phyloP scores from a whole-genome alignment of 345 rosid species.

The Brassica carinata region DNA sequence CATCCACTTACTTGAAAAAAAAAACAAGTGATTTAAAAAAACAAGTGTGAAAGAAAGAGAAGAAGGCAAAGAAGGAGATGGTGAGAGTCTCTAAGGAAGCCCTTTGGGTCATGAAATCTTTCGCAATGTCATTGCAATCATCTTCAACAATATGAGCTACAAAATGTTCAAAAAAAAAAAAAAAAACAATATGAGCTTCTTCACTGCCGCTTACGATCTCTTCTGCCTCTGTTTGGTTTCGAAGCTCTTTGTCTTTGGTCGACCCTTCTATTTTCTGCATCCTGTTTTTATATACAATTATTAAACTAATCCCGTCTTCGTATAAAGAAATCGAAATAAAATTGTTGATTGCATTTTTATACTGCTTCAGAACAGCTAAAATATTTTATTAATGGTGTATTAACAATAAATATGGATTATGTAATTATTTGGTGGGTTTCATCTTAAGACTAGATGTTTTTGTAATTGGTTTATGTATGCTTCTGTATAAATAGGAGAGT shows the following conservation, averaged over 20 bases:
- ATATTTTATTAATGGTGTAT: neutral
- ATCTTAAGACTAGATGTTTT: neutral
- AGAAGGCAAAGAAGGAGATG: neutral
- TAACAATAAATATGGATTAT: neutral
- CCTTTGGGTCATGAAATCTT: neutral
- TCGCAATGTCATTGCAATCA: neutral
- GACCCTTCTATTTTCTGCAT: neutral
- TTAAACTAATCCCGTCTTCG: neutral
- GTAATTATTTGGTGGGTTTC: neutral
- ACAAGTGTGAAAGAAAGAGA: neutral
- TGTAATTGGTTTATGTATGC: conserved; percentile 3
- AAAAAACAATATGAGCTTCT: neutral
- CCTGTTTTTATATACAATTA: neutral
- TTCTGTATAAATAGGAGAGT: conserved; percentile 7
- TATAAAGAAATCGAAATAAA: neutral
- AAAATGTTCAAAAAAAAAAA: too few species aligned
- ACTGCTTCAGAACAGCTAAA: neutral
- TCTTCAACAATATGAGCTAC: neutral
- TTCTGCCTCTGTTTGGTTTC: neutral
- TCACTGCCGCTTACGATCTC: neutral
- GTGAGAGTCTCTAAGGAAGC: neutral
- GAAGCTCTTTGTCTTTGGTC: neutral
- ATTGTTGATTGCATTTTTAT: neutral
- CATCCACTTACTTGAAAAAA: neutral
- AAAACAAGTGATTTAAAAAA: too few species aligned